Evolutionary conservation across 2,329 filamentous ascomycete species (phyloP).

Genomic region (Pyrenochaeta sp.): DNA sequence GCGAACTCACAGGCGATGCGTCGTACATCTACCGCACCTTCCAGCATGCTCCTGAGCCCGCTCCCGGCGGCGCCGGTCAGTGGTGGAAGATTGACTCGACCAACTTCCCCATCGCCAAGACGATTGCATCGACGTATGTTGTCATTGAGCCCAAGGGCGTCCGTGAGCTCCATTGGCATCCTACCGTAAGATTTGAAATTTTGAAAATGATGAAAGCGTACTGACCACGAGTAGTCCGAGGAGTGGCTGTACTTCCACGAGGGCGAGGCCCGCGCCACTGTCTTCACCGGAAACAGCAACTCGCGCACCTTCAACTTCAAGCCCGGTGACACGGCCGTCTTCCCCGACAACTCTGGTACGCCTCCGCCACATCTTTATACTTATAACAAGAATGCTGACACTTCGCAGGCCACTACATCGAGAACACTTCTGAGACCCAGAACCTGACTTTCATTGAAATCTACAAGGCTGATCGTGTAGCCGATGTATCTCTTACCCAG

Average conservation of each 20-base stretch:
- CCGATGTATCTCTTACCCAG: constrained; percentile 71
- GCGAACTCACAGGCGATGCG: constrained; percentile 61
- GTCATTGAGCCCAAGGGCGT: constrained; percentile 69
- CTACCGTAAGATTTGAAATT: constrained; percentile 59
- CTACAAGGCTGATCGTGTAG: constrained; percentile 72
- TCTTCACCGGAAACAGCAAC: constrained; percentile 68
- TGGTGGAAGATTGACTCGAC: constrained; percentile 71
- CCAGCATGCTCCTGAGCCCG: constrained; percentile 62
- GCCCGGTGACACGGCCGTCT: constrained; percentile 72
- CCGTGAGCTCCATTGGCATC: constrained; percentile 74
- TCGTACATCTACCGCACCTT: constrained; percentile 70
- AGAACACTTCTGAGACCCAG: constrained; percentile 70
- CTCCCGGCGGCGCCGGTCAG: constrained; percentile 68
- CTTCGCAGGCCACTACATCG: constrained; percentile 67
- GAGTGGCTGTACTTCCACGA: constrained; percentile 77
- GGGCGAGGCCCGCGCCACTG: constrained; percentile 67
- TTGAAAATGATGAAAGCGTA: too few species aligned
- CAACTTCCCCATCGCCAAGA: constrained; percentile 71
- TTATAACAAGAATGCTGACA: constrained; percentile 2
- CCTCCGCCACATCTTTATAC: neutral
- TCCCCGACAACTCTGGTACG: constrained; percentile 69
- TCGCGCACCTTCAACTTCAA: constrained; percentile 72
- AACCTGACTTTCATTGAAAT: constrained; percentile 73
- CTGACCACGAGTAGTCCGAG: constrained; percentile 50
- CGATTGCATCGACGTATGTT: constrained; percentile 70